Base-by-base conservation (phyloP, 352 stramenopile species). In the Phytophthora megakarya region DNA sequence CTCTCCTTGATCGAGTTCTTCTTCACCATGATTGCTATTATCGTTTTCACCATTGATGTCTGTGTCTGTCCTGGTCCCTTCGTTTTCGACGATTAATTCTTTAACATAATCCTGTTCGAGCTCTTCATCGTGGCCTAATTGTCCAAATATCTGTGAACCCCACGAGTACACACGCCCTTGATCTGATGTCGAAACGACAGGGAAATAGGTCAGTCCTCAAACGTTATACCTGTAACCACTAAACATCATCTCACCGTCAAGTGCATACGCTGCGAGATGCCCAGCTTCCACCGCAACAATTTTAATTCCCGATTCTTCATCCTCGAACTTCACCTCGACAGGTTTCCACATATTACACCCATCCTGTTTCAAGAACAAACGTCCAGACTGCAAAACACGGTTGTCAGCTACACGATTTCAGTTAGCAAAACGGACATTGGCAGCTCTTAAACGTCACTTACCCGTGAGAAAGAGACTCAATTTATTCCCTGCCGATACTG, bases 381-480 rank as follows among this genome's bases (percentile, higher is more conserved):
- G 66, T 6, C 84, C 84, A 21, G 71, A 73, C 44, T 89, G 71
- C 25, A 76, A 77, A 39, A 93, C 67, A 3, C 56, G 33, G 5
- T 73, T 76, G 5, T 65, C 48, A 33, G 80, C 73, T 73, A 52
- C 28, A 45, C 4, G 7, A 32, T 11, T 12, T 35, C 8, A 35
- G 13, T 35, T 19, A 32, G 16, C 15, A 33, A 37, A 44, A 15
- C 43, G 67, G 42, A 8, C 33, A 59, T 35, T 11, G 54, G 22
- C 38, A n/a, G 12, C 16, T 13, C 1, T 12, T 8, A 45, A 35
- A 12, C 40, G n/a, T 26, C 1, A 45, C 55, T 15, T 45, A 84
- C 75, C 61, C 22, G 72, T 84, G 21, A 89, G 78, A 53, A 91
- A 89, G 23, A 91, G 50, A 60, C 82, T 91, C 16, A 88, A 44